Evolutionary conservation across 179 eudicot genomes (phyloP).

Genomic region (Dionaea muscipula): DNA sequence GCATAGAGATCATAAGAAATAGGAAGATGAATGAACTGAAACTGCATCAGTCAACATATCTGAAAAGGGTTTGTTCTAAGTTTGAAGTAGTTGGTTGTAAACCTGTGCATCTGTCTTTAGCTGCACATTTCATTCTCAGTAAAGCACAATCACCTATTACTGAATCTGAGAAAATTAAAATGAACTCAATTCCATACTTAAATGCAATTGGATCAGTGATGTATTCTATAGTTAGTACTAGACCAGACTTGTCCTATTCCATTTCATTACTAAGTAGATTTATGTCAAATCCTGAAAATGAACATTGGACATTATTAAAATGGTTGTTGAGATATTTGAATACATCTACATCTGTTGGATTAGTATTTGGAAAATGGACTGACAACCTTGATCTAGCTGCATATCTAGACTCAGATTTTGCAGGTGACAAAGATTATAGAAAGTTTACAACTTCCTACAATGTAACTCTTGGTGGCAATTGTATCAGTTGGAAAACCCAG

Average conservation of each 20-base stretch:
- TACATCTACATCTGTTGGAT: too few relatives aligned
- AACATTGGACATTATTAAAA: not conserved
- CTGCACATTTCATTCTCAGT: not conserved
- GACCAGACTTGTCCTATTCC: not conserved
- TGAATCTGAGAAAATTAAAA: not conserved
- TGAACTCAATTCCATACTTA: not conserved
- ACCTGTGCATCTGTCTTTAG: not conserved
- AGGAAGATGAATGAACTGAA: not conserved
- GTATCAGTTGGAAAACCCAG: too few relatives aligned
- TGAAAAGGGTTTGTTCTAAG: not conserved
- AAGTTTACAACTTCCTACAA: too few relatives aligned
- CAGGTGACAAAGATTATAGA: too few relatives aligned
- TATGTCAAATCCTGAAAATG: not conserved
- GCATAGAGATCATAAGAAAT: constrained; percentile 1
- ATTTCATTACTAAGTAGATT: not conserved
- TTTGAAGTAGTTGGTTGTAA: not conserved
- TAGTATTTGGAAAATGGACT: too few relatives aligned
- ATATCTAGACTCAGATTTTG: too few relatives aligned
- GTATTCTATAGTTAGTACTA: not conserved
- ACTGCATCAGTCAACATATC: not conserved
- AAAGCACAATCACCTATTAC: not conserved
- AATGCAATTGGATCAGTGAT: not conserved
- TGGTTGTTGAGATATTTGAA: not conserved
- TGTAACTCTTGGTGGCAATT: too few relatives aligned
- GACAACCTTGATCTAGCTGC: too few relatives aligned